Percentiles rank a stretch among this genome's conserved stretches.
These are phyloP conservation scores for Phylloporus sp. DNA, from an alignment of 768 basidiomycete genomes.

Conservation along the genomic window DNA sequence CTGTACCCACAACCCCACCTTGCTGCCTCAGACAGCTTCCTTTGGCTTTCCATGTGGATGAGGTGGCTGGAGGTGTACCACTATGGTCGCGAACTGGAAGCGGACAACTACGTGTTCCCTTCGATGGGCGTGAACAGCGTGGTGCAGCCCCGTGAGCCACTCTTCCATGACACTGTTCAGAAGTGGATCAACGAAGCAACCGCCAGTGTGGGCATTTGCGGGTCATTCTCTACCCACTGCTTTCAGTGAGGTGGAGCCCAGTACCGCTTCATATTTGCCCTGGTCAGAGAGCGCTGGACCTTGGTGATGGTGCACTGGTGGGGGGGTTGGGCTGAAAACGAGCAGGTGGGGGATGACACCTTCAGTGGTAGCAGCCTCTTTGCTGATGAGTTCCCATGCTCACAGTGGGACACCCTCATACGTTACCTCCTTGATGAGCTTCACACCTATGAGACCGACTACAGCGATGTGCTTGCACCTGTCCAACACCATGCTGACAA, in stretches of 20 bases:
- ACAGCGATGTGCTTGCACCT: neutral
- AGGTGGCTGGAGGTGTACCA: neutral
- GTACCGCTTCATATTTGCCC: conserved; percentile 38
- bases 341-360: conserved; percentile 30
- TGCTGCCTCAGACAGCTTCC: neutral
- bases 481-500: neutral
- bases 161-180: neutral
- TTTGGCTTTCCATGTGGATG: neutral
- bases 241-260: neutral
- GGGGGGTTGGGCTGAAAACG: conserved; percentile 39
- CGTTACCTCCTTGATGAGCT: neutral
- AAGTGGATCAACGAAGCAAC: neutral
- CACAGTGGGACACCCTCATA: neutral
- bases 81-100: neutral
- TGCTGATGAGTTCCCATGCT: neutral
- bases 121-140: neutral
- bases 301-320: conserved; percentile 32
- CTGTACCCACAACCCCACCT: neutral
- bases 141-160: neutral
- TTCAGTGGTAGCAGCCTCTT: neutral
- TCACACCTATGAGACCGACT: neutral
- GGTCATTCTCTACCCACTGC: neutral
- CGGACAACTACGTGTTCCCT: neutral
- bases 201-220: neutral
- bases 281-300: conserved; percentile 32